These are phyloP conservation scores for Lactifluus subvellereus DNA, from an alignment of 768 basidiomycete genomes.

Conservation along the genomic window DNA sequence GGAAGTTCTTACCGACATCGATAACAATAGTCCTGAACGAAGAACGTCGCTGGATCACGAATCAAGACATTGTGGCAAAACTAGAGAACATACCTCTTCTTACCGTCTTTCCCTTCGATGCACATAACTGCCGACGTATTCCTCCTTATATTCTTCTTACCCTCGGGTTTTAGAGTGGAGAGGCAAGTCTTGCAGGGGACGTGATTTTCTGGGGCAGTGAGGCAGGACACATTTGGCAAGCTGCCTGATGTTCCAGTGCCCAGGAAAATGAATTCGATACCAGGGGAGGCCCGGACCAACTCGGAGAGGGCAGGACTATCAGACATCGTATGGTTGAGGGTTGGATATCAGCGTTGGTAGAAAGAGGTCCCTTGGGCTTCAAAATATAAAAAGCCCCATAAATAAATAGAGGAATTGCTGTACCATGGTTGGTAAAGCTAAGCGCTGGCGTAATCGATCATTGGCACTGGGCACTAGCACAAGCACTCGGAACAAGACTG, in stretches of 20 bases:
- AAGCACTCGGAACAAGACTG: background rate
- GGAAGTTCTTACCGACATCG: constrained; percentile 84
- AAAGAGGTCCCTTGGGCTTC: background rate
- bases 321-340: background rate
- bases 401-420: background rate
- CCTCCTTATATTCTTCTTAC: constrained; percentile 77
- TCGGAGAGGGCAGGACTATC: background rate
- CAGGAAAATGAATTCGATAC: constrained; percentile 66
- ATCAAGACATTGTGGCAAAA: background rate
- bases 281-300: constrained; percentile 18
- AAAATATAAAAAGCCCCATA: background rate
- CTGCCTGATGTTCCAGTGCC: constrained; percentile 79
- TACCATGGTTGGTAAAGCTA: background rate
- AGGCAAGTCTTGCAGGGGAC: constrained; percentile 58
- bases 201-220: constrained; percentile 57
- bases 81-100: constrained; percentile 43
- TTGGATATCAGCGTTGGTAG: background rate
- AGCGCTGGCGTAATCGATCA: background rate
- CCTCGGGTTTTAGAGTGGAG: constrained; percentile 59
- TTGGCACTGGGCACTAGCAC: too few species aligned
- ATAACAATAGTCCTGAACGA: constrained; percentile 65
- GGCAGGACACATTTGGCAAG: constrained; percentile 63
- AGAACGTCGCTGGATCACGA: background rate
- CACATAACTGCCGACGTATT: constrained; percentile 75
- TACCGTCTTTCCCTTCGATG: constrained; percentile 37